Base-by-base conservation (phyloP, 2,329 filamentous ascomycete genomes). In the Cryphonectria radicalis region DNA sequence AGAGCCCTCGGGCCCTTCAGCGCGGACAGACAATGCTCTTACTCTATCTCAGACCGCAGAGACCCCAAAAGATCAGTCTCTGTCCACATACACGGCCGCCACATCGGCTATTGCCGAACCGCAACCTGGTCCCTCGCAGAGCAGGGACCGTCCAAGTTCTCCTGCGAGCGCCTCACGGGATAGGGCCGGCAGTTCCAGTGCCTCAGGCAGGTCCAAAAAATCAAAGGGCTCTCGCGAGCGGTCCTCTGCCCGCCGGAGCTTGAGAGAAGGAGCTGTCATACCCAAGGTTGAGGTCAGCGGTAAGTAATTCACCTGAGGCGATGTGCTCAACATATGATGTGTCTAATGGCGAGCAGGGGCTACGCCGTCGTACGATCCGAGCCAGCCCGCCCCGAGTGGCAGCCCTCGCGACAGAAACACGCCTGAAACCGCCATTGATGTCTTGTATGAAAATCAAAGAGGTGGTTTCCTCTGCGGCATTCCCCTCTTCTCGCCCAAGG, bases 401-500 rank as follows among this genome's bases (percentile, higher is more conserved):
- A 35, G 28, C 13, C 46, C 42, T 14, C 63, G 66, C 57, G 53
- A 77, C 77, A 55, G 75, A 76, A 62, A 42, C n/a, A 64, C 66
- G 17, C 82, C 78, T 73, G 86, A 83, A 78, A 84, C 85, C 2
- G 91, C 88, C 40, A 90, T 98, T 73, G 96, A 99, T 74, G 88
- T 98, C 6, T 85, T 99, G 0, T 98, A 97, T 81, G 96, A 99
- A 80, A 99, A 99, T 78, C 93, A 99, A 82, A 89, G 96, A 70
- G 96, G 96, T 14, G 91, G 90, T 55, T 97, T 98, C 78, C 85
- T 97, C 73, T 98, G 95, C 77, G 95, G 96, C 40, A 88, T 94
- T 17, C 91, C 95, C 0, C 87, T 97, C n/a, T 99, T 98, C 84
- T 97, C 95, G 0, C 88, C 90, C 10, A 92, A 91, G 74, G 95